phyloP scores from a whole-genome alignment of 257 asterid genomes.

The Penstemon eatonii region DNA sequence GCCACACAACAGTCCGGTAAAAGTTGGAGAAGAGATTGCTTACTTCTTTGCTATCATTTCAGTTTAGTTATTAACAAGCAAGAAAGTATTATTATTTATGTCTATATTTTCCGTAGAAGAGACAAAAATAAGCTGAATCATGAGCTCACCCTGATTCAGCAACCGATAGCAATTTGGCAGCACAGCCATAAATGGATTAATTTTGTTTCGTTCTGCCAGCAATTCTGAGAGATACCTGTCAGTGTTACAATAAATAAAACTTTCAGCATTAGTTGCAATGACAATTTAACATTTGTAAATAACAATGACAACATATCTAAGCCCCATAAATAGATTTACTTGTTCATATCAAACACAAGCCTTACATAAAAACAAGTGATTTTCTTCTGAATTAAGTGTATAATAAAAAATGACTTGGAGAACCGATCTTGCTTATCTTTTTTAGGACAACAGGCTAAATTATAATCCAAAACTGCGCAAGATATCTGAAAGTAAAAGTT shows the following conservation, averaged over 20 bases:
- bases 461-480: neutral
- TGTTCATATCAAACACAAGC: too few relatives aligned
- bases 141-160: conserved; percentile 82
- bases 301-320: too few relatives aligned
- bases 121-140: conserved; percentile 14
- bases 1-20: too few relatives aligned
- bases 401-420: neutral
- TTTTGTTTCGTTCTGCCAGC: conserved; percentile 72
- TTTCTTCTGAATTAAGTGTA: neutral
- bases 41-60: too few relatives aligned
- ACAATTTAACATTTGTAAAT: conserved; percentile 14
- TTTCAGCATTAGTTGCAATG: conserved; percentile 15
- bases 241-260: conserved; percentile 12
- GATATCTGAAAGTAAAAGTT: neutral
- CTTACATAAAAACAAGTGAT: neutral
- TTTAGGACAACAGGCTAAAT: conserved; percentile 1
- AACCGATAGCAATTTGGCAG: conserved; percentile 69
- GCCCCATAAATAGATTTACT: too few relatives aligned
- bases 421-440: neutral
- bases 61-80: neutral
- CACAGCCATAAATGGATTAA: conserved; percentile 77
- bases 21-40: too few relatives aligned
- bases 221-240: conserved; percentile 62
- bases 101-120: neutral
- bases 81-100: neutral